Evolutionary conservation across 345 rosid genomes (phyloP).

Genomic region (Noccaea bulbosa): DNA sequence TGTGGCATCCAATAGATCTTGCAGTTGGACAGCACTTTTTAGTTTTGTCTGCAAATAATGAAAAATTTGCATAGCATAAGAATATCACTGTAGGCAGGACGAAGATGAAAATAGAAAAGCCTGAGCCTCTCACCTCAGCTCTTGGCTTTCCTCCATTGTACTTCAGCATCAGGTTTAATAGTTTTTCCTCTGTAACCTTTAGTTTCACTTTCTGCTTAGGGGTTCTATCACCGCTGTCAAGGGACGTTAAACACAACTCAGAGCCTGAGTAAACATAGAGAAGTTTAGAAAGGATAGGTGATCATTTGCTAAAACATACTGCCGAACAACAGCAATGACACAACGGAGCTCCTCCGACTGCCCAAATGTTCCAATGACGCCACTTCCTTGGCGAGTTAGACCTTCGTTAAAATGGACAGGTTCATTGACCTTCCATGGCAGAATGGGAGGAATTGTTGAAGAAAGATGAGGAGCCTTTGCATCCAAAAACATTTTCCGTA

Average conservation of each 20-base stretch:
- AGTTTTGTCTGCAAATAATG: slow-evolving; percentile 83
- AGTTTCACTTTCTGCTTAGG: slow-evolving; percentile 99
- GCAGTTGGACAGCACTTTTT: slow-evolving; percentile 93
- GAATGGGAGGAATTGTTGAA: slow-evolving; percentile 78
- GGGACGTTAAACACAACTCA: slow-evolving; percentile 23
- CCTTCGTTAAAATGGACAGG: slow-evolving; percentile 79
- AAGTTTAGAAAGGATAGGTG: neutral
- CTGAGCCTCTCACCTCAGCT: slow-evolving; percentile 64
- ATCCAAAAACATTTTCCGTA: slow-evolving; percentile 95
- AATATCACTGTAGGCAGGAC: neutral
- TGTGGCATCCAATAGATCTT: slow-evolving; percentile 99
- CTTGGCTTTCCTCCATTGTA: slow-evolving; percentile 97
- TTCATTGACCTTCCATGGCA: slow-evolving; percentile 96
- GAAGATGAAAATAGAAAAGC: slow-evolving; percentile 22
- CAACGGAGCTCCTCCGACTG: slow-evolving; percentile 98
- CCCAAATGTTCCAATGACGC: slow-evolving; percentile 90
- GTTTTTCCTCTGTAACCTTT: slow-evolving; percentile 96
- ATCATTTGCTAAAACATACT: slow-evolving; percentile 60
- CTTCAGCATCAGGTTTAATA: slow-evolving; percentile 91
- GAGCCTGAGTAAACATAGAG: slow-evolving; percentile 20
- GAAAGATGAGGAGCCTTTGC: slow-evolving; percentile 99
- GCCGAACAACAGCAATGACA: slow-evolving; percentile 93
- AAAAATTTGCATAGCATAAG: slow-evolving; percentile 10
- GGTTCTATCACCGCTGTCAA: slow-evolving; percentile 95
- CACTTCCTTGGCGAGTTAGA: slow-evolving; percentile 97